Percentiles rank a stretch among this genome's conserved stretches.
phyloP scores from a whole-genome alignment of 1,284 basidiomycete genomes.

The Cerrena zonata region DNA sequence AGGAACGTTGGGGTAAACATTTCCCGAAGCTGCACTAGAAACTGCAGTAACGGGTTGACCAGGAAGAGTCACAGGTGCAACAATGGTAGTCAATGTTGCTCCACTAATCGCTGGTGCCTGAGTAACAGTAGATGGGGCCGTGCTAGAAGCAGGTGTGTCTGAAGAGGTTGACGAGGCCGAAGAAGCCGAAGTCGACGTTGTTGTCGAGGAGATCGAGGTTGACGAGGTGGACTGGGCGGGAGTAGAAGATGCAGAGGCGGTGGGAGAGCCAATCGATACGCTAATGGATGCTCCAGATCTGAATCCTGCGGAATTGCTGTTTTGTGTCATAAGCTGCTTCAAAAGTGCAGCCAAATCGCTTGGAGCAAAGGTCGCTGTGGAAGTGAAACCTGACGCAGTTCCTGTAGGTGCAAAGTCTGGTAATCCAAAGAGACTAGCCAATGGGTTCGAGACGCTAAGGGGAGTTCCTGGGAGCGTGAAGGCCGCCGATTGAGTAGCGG shows the following conservation, averaged over 20 bases:
- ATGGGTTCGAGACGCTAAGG: neutral
- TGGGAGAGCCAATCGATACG: neutral
- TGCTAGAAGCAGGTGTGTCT: neutral
- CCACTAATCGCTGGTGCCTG: neutral
- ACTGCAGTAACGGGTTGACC: neutral
- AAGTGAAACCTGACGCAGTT: neutral
- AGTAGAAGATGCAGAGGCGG: neutral
- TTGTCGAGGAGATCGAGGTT: neutral
- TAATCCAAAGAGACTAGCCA: neutral
- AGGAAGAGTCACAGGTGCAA: neutral
- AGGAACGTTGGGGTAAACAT: neutral
- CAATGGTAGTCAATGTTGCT: neutral
- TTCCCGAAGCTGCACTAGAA: neutral
- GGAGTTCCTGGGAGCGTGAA: neutral
- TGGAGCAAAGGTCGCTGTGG: neutral
- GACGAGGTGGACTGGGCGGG: neutral
- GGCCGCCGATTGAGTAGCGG: neutral
- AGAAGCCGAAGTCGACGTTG: neutral
- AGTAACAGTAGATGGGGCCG: neutral
- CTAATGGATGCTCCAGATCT: neutral
- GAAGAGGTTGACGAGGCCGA: neutral
- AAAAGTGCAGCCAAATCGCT: neutral
- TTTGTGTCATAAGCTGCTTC: neutral
- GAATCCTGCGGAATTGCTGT: neutral
- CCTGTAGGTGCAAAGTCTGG: neutral